Evolutionary conservation across 2,329 filamentous ascomycete species (phyloP), one percentile per base, ranked within the genome.

Genomic region (Penicillium sp.): DNA sequence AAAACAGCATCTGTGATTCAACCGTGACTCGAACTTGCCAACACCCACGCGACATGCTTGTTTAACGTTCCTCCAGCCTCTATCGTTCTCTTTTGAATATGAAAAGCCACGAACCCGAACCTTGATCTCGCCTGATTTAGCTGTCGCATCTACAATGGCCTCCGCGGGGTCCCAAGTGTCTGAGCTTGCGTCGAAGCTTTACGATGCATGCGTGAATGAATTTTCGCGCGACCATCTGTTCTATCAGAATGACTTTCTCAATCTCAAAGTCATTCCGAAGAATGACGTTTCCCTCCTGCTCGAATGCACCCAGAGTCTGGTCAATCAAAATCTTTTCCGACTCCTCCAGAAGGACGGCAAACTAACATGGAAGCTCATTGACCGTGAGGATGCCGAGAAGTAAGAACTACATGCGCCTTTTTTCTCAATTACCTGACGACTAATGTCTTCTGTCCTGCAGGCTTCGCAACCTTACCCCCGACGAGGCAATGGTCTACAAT

Each of bases 401-500:
- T 77, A 71, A 45, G 65, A 27, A 40, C 14, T 29, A 19, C 22
- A 40, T 13, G 25, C n/a, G 22, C 16, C 13, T 5, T 5, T 3
- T 25, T 11, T 14, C 16, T 19, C 12, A 10, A 35, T 35, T 9
- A 33, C 34, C 13, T 25, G 22, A 29, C 53, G 42, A 59, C 54
- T 34, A 41, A 49, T 41, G 41, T 27, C 42, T 30, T 29, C 37
- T 48, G 42, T 41, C 34, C 14, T 14, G 16, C 34, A 73, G 70
- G 62, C 64, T 73, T 28, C 65, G 71, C 49, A 72, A 71, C 47
- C 72, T 84, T 49, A 77, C 69, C 51, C 68, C 82, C 52, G 83
- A 92, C 63, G 92, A 97, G 71, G 81, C 83, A 64, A 80, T 95
- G 65, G 87, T 97, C 22, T 97, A 95, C 78, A 83, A 84, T 57